Evolutionary conservation across 2,329 filamentous ascomycete species (phyloP), one percentile per base, ranked within the genome.

Genomic region (Aurifilum marmelostoma): DNA sequence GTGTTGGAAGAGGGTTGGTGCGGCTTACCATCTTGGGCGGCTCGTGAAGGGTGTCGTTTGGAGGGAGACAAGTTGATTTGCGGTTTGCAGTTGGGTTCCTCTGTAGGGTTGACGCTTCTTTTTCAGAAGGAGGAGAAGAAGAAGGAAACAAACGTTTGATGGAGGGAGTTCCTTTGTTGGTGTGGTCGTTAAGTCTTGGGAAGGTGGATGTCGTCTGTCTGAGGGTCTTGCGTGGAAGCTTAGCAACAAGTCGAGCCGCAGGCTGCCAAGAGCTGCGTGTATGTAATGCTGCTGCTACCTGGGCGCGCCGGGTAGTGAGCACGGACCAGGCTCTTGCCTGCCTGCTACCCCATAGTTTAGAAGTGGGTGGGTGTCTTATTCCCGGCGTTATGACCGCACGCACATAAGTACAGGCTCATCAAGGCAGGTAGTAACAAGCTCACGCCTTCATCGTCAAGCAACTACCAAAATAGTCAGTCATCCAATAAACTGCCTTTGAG

Each of bases 11-110:
- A n/a, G 18, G 43, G 7, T 16, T 70, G 12, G 64, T 70, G 12
- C 9, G 61, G 75, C 80, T 79, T 81, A 87, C 84, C 85, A 87
- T 87, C 70, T 80, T 85, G 81, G 73, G 34, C 75, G 74, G 77
- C 72, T 68, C 56, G n/a, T 69, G 39, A 54, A 1, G 60, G 34
- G 37, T 1, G 32, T 8, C 54, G 16, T 18, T 54, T 52, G 50
- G 50, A 24, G 12, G n/a, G n/a, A n/a, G n/a, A n/a, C n/a, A n/a
- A 11, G 43, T 5, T n/a, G 24, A 29, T 29, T 62, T 67, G 50
- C 52, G 52, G 50, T 43, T 62, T 50, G 59, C n/a, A 61, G 43
- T n/a, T 65, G 54, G 60, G 56, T 60, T 68, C 63, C 59, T 47
- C 39, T 34, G 64, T 11, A 12, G 24, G 27, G 2, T n/a, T 52